phyloP scores from a whole-genome alignment of 768 basidiomycete genomes.

The Pleurotus eryngii region DNA sequence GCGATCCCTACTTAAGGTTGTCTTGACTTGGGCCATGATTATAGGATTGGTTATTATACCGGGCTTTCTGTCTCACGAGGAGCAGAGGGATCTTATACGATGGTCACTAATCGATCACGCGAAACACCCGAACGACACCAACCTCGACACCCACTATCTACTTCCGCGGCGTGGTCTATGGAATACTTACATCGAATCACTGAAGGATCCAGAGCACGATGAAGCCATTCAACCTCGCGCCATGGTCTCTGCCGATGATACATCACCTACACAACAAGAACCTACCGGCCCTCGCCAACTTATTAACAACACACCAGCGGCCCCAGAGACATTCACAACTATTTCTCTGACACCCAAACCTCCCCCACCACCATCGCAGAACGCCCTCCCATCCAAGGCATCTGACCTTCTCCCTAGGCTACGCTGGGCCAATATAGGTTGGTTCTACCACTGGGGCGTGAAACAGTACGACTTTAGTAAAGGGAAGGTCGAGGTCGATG shows the following conservation, averaged over 20 bases:
- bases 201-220: slow-evolving; percentile 26
- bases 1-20: slow-evolving; percentile 8
- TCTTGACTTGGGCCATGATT: slow-evolving; percentile 1
- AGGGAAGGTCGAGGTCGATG: slow-evolving; percentile 60
- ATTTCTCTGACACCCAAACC: slow-evolving; percentile 58
- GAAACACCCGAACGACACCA: slow-evolving; percentile 78
- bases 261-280: slow-evolving; percentile 16
- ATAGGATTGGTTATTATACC: slow-evolving; percentile 88
- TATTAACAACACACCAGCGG: slow-evolving; percentile 70
- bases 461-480: slow-evolving; percentile 91
- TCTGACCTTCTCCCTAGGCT: slow-evolving; percentile 69
- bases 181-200: slow-evolving; percentile 49
- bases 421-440: slow-evolving; percentile 95
- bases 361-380: slow-evolving; percentile 61
- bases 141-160: slow-evolving; percentile 82
- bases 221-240: slow-evolving; percentile 45
- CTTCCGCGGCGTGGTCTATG: slow-evolving; percentile 79
- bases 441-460: slow-evolving; percentile 95
- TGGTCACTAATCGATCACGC: slow-evolving; percentile 81
- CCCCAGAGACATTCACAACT: slow-evolving; percentile 46
- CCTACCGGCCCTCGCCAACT: slow-evolving; percentile 59
- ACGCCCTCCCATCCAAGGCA: slow-evolving; percentile 44
- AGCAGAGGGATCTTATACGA: slow-evolving; percentile 66
- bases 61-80: slow-evolving; percentile 53
- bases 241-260: slow-evolving; percentile 12